These are phyloP conservation scores for Picochlorum sp. DNA, from an alignment of 139 green algal species.

Conservation along the genomic window DNA sequence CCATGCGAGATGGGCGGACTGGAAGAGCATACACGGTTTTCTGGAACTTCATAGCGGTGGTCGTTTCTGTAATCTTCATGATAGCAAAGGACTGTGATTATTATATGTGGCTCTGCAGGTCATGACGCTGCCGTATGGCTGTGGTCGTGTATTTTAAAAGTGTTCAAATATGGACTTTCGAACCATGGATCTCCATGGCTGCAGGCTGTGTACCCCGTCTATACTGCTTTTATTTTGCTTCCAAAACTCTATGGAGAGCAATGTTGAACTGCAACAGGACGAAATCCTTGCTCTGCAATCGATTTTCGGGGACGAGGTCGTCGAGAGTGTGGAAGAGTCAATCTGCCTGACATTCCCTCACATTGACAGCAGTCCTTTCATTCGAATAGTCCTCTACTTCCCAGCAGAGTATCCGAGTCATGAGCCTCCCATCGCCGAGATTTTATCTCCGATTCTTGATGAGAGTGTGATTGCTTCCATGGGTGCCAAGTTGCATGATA, in stretches of 20 bases:
- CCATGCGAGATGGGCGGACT: slow-evolving; percentile 4
- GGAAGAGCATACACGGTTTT: slow-evolving; percentile 14
- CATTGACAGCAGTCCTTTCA: not conserved
- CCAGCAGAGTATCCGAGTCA: slow-evolving; percentile 46
- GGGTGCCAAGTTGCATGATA: slow-evolving; percentile 26
- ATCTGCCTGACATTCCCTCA: not conserved
- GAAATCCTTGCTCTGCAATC: slow-evolving; percentile 48
- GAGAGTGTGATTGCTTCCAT: slow-evolving; percentile 15
- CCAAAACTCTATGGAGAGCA: not conserved
- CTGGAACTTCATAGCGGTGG: not conserved
- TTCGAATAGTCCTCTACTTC: slow-evolving; percentile 19
- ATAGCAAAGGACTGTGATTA: too few species aligned
- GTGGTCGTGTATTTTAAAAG: too few species aligned
- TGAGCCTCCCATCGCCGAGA: not conserved
- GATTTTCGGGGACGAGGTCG: slow-evolving; percentile 51
- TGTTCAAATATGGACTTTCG: slow-evolving; percentile 1
- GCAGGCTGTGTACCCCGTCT: not conserved
- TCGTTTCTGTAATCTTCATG: not conserved
- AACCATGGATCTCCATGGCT: too few species aligned
- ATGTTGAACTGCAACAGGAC: slow-evolving; percentile 34
- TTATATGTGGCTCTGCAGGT: too few species aligned
- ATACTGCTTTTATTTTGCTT: not conserved
- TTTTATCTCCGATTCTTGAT: slow-evolving; percentile 19
- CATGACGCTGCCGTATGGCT: too few species aligned
- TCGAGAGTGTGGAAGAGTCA: not conserved